Percentiles rank a stretch among this genome's conserved stretches.
Evolutionary conservation across 2,329 filamentous ascomycete genomes (phyloP).

Genomic region (Phialophora tarda): DNA sequence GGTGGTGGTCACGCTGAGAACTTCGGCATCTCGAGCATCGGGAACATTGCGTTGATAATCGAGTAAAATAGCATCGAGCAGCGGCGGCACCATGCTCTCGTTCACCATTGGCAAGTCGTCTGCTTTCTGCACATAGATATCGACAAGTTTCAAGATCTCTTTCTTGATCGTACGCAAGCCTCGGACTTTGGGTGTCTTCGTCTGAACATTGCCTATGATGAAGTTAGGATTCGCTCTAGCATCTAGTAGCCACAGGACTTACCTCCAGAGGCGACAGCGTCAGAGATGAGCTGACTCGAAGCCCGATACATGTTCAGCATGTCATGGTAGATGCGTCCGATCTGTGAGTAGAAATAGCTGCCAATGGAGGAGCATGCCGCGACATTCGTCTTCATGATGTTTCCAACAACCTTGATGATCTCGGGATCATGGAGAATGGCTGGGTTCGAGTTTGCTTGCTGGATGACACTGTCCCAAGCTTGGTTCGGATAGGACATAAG

Average conservation of each 20-base stretch:
- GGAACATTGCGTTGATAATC: conserved; percentile 98
- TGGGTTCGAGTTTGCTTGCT: conserved; percentile 81
- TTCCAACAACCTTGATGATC: conserved; percentile 97
- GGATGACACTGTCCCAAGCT: conserved; percentile 95
- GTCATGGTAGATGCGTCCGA: conserved; percentile 95
- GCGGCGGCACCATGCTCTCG: conserved; percentile 90
- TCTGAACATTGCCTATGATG: conserved; percentile 77
- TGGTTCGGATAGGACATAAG: conserved; percentile 92
- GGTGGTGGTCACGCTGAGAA: conserved; percentile 95
- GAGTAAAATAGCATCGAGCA: conserved; percentile 89
- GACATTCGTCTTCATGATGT: conserved; percentile 99
- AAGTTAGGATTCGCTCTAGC: conserved; percentile 32
- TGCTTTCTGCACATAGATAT: conserved; percentile 97
- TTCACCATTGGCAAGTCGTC: conserved; percentile 95
- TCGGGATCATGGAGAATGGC: conserved; percentile 87
- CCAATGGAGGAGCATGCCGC: conserved; percentile 97
- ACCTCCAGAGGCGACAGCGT: conserved; percentile 86
- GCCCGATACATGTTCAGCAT: conserved; percentile 99
- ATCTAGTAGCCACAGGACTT: conserved; percentile 41
- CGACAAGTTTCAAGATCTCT: conserved; percentile 97
- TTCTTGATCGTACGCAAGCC: conserved; percentile 98
- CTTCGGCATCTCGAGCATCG: conserved; percentile 93
- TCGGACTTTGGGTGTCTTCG: conserved; percentile 95
- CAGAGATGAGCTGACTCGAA: conserved; percentile 94
- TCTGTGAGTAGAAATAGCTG: conserved; percentile 96